Conservation (phyloP, 2,329 filamentous ascomycete species). For the Cladosporium sp. region DNA sequence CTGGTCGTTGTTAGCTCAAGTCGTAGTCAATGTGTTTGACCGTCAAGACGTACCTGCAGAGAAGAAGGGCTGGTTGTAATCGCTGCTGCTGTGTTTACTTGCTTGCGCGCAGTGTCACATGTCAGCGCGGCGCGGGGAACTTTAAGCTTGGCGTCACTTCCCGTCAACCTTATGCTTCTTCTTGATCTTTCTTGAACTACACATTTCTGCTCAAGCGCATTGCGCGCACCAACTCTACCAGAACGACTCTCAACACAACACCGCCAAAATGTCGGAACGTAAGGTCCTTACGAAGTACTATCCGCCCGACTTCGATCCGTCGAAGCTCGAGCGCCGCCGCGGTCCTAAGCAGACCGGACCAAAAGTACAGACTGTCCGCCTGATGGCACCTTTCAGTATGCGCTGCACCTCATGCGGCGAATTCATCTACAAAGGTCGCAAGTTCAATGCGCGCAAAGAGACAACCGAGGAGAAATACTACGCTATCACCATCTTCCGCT, state of each 20-base stretch:
- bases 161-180: not conserved
- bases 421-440: slow-evolving; percentile 88
- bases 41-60: slow-evolving; percentile 18
- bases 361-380: slow-evolving; percentile 76
- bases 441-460: slow-evolving; percentile 94
- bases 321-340: slow-evolving; percentile 63
- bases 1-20: not conserved
- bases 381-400: slow-evolving; percentile 87
- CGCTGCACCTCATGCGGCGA: slow-evolving; percentile 67
- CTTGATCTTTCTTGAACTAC: not conserved
- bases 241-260: not conserved
- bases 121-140: slow-evolving; percentile 1
- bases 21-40: not conserved
- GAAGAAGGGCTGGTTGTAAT: slow-evolving; percentile 6
- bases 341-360: slow-evolving; percentile 69
- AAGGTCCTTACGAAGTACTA: slow-evolving; percentile 70
- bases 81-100: slow-evolving; percentile 8
- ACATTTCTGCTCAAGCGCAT: not conserved
- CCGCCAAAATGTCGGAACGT: slow-evolving; percentile 69
- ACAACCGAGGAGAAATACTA: slow-evolving; percentile 89
- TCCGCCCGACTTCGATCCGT: slow-evolving; percentile 83
- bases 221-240: not conserved
- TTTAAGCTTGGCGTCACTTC: slow-evolving; percentile 1
- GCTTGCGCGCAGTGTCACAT: slow-evolving; percentile 10
- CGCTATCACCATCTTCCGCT: slow-evolving; percentile 78